Conservation (phyloP, 2,329 filamentous ascomycete species). For the Plenodomus tracheiphilus region DNA sequence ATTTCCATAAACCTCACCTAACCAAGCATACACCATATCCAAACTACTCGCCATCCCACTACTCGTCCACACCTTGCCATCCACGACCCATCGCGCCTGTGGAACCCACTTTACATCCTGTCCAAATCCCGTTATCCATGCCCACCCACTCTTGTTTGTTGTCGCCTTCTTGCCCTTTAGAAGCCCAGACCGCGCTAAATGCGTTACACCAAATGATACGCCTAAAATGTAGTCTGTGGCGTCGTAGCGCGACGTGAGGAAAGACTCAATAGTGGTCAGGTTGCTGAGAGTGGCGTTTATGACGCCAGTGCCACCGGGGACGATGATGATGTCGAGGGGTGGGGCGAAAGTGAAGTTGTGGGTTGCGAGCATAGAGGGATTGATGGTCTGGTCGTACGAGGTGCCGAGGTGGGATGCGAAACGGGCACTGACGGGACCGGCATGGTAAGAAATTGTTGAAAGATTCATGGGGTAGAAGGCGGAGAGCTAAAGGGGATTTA, state of each 20-base stretch:
- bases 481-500: slow-evolving; percentile 14
- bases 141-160: slow-evolving; percentile 63
- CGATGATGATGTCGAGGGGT: slow-evolving; percentile 61
- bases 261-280: background rate
- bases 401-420: background rate
- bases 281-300: slow-evolving; percentile 1
- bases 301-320: slow-evolving; percentile 64
- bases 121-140: slow-evolving; percentile 47
- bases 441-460: background rate
- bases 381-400: background rate
- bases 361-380: slow-evolving; percentile 33
- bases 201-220: slow-evolving; percentile 64
- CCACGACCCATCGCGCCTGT: slow-evolving; percentile 64
- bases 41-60: slow-evolving; percentile 65
- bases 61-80: slow-evolving; percentile 67
- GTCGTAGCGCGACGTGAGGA: background rate
- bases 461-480: slow-evolving; percentile 12
- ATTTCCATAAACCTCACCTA: slow-evolving; percentile 46
- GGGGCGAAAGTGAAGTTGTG: slow-evolving; percentile 57
- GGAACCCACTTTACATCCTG: slow-evolving; percentile 61
- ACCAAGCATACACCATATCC: slow-evolving; percentile 57
- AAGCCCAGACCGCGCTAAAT: slow-evolving; percentile 61
- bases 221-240: slow-evolving; percentile 59
- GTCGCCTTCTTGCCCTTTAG: slow-evolving; percentile 63
- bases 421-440: background rate